Conservation (phyloP, 768 basidiomycete genomes). For the Pulveroboletus sp. region DNA sequence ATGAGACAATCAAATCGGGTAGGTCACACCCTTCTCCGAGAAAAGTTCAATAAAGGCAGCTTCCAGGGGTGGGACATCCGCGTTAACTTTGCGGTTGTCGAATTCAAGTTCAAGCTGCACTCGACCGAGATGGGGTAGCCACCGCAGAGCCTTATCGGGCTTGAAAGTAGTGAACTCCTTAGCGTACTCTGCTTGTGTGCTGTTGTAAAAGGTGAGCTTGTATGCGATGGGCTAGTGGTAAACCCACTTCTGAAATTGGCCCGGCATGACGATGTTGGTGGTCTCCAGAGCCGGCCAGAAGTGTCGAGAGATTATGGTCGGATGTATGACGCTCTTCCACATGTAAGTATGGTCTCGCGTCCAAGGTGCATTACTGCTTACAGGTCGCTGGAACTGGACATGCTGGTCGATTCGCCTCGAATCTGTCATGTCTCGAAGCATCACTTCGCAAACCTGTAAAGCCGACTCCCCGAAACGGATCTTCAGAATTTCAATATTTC, state of each 20-base stretch:
- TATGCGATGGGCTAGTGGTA: background rate
- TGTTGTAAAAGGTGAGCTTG: constrained; percentile 26
- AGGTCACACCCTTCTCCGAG: constrained; percentile 52
- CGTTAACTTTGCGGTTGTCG: constrained; percentile 69
- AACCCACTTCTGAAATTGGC: constrained; percentile 74
- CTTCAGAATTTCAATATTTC: constrained; percentile 92
- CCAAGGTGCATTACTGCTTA: constrained; percentile 31
- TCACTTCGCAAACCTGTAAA: constrained; percentile 94
- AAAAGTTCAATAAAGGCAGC: constrained; percentile 90
- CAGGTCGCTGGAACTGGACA: constrained; percentile 68
- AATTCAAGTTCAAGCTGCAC: constrained; percentile 78
- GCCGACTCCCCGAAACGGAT: constrained; percentile 92
- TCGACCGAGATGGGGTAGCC: constrained; percentile 86
- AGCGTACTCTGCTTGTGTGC: constrained; percentile 72
- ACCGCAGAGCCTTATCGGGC: constrained; percentile 86
- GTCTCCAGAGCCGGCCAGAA: constrained; percentile 91
- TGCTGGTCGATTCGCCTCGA: constrained; percentile 87
- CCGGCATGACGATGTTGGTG: constrained; percentile 72
- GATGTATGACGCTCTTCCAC: constrained; percentile 66
- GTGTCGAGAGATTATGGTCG: constrained; percentile 86
- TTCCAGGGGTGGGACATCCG: constrained; percentile 81
- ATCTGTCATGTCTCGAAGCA: constrained; percentile 96
- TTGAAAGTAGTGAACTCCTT: constrained; percentile 78
- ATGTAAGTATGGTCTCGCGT: constrained; percentile 3
- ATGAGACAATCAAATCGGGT: background rate